A percentile compares a stretch with the other conserved stretches of the same genome.
Conservation (phyloP, 163 green algal species). For the Scenedesmus sp. region DNA sequence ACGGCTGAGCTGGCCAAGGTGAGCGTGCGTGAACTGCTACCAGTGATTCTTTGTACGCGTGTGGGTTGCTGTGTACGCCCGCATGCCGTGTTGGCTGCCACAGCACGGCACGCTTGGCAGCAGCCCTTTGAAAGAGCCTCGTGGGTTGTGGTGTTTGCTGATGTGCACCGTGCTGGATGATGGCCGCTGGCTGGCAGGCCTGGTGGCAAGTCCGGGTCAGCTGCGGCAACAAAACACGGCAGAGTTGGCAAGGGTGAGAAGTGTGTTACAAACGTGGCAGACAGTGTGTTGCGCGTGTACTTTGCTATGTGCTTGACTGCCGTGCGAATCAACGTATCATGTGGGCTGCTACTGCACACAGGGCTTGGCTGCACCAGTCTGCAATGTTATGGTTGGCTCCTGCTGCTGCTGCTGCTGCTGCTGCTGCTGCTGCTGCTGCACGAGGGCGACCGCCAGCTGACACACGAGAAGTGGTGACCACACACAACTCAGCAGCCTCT, state of each 20-base stretch:
- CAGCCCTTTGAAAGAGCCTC: too few species aligned
- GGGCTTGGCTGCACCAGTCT: too few species aligned
- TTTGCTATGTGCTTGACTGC: too few species aligned
- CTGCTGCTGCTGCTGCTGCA: constrained; percentile 2
- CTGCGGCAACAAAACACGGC: neutral
- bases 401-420: neutral
- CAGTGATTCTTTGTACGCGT: neutral
- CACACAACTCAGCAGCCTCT: neutral
- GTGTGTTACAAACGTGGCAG: neutral
- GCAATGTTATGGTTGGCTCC: neutral
- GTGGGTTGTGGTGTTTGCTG: too few species aligned
- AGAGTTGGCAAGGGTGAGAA: constrained; percentile 27
- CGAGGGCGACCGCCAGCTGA: constrained; percentile 41
- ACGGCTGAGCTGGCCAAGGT: constrained; percentile 35
- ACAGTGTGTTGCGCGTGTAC: neutral
- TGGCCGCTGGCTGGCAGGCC: constrained; percentile 40
- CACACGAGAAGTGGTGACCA: constrained; percentile 45
- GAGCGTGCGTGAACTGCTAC: neutral
- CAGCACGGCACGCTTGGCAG: too few species aligned
- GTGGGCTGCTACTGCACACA: too few species aligned
- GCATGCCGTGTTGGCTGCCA: too few species aligned
- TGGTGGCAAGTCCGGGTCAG: constrained; percentile 28
- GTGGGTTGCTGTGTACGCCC: neutral
- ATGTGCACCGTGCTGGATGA: constrained; percentile 17
- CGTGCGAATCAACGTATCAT: too few species aligned